Percentiles rank a stretch among this genome's conserved stretches.
phyloP scores from a whole-genome alignment of 352 stramenopile genomes.

The Globisporangium nodosum region DNA sequence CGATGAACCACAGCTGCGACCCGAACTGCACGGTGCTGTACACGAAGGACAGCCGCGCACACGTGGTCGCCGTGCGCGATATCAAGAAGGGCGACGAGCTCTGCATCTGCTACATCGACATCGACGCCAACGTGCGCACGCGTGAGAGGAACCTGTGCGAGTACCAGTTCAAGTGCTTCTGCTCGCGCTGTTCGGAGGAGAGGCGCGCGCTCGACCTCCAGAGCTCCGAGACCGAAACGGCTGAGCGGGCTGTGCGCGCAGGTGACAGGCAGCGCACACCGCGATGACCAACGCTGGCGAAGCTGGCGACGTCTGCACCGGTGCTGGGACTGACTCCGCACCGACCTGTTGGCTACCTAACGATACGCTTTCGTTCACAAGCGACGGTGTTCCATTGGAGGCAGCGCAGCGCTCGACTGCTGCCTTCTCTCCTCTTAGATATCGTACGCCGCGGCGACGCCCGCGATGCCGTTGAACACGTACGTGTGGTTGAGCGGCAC shows the following conservation, averaged over 20 bases:
- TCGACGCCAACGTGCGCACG: slow-evolving; percentile 60
- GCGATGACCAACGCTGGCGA: too few relatives aligned
- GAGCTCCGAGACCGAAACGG: background rate
- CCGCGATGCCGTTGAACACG: slow-evolving; percentile 96
- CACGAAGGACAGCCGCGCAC: slow-evolving; percentile 66
- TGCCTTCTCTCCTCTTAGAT: slow-evolving; percentile 36
- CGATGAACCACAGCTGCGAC: slow-evolving; percentile 97
- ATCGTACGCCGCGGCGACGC: slow-evolving; percentile 57
- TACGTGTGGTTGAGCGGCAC: slow-evolving; percentile 96
- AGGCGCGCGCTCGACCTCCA: slow-evolving; percentile 18
- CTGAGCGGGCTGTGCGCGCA: too few relatives aligned
- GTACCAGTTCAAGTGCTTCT: slow-evolving; percentile 80
- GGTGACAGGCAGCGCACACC: too few relatives aligned
- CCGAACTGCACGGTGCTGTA: slow-evolving; percentile 92
- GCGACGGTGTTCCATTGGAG: too few relatives aligned
- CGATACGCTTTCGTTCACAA: too few relatives aligned
- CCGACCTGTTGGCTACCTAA: background rate
- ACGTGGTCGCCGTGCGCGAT: slow-evolving; percentile 69
- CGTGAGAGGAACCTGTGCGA: slow-evolving; percentile 68
- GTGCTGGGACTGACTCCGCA: background rate
- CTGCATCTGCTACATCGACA: slow-evolving; percentile 94
- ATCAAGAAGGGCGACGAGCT: slow-evolving; percentile 89
- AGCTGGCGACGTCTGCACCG: background rate
- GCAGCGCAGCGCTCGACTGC: too few relatives aligned
- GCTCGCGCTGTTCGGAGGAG: slow-evolving; percentile 47